Evolutionary conservation across 1,284 basidiomycete genomes (phyloP).

Genomic region (Schizophyllum amplum): DNA sequence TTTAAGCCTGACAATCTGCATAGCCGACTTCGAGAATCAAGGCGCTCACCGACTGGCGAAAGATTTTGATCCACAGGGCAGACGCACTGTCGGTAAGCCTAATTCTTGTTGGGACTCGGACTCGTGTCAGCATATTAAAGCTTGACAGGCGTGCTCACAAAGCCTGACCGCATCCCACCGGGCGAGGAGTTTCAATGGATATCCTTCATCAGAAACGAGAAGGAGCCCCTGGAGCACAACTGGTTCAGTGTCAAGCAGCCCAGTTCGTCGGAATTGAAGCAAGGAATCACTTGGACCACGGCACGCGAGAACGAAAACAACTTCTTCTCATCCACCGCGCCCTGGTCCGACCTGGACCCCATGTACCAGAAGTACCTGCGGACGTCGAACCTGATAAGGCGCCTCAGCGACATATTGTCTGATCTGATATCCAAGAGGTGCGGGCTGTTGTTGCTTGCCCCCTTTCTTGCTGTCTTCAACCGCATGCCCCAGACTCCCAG

Average conservation of each 20-base stretch:
- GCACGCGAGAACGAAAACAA: conserved; percentile 57
- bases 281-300: conserved; percentile 49
- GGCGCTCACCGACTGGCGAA: conserved; percentile 53
- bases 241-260: conserved; percentile 76
- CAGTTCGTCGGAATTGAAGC: conserved; percentile 41
- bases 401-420: conserved; percentile 46
- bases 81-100: conserved; percentile 58
- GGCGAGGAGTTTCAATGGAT: conserved; percentile 73
- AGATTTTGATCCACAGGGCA: conserved; percentile 46
- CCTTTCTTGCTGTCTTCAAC: not conserved
- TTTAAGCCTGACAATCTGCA: not conserved
- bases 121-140: not conserved
- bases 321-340: conserved; percentile 51
- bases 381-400: conserved; percentile 44
- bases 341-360: conserved; percentile 47
- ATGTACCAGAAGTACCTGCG: conserved; percentile 44
- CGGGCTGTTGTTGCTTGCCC: conserved; percentile 7
- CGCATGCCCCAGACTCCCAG: conserved; percentile 42
- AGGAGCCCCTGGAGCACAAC: conserved; percentile 47
- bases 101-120: not conserved
- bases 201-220: conserved; percentile 46
- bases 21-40: conserved; percentile 51
- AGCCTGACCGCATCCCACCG: conserved; percentile 61
- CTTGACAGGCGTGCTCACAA: conserved; percentile 65
- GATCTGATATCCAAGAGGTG: conserved; percentile 51